These are phyloP conservation scores for Xylaria telfairii DNA, from an alignment of 495 filamentous ascomycete genomes.

Conservation along the genomic window DNA sequence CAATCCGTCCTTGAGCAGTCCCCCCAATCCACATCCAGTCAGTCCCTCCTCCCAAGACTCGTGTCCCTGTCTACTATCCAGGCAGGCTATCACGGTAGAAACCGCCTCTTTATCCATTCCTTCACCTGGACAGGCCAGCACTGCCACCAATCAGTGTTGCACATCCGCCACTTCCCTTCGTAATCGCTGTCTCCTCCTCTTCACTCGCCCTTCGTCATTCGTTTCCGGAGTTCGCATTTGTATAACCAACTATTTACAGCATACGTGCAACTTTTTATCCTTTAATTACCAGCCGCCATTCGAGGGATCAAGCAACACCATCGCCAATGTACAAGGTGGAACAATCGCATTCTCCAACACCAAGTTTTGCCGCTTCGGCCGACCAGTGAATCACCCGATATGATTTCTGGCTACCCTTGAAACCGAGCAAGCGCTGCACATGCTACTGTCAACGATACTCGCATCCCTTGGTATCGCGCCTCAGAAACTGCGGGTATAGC, in stretches of 20 bases:
- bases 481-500: not conserved
- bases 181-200: constrained; percentile 10
- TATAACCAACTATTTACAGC: constrained; percentile 8
- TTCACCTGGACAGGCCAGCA: constrained; percentile 23
- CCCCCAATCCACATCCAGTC: constrained; percentile 10
- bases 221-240: constrained; percentile 21
- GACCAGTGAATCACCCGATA: not conserved
- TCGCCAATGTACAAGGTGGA: constrained; percentile 21
- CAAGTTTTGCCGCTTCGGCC: not conserved
- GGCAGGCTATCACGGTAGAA: not conserved
- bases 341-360: not conserved
- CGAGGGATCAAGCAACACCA: not conserved
- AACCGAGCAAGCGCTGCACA: constrained; percentile 4
- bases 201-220: constrained; percentile 24
- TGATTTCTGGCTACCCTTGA: not conserved
- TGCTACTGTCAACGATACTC: constrained; percentile 17
- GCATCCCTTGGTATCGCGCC: not conserved
- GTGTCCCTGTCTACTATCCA: constrained; percentile 8
- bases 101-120: constrained; percentile 3
- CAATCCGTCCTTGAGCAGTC: constrained; percentile 5
- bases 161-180: constrained; percentile 15
- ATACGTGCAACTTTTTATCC: not conserved
- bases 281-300: not conserved
- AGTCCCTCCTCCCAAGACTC: not conserved
- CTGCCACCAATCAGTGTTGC: constrained; percentile 23